Base-by-base conservation (phyloP, 2,329 filamentous ascomycete genomes). In the Seiridium unicorne region DNA sequence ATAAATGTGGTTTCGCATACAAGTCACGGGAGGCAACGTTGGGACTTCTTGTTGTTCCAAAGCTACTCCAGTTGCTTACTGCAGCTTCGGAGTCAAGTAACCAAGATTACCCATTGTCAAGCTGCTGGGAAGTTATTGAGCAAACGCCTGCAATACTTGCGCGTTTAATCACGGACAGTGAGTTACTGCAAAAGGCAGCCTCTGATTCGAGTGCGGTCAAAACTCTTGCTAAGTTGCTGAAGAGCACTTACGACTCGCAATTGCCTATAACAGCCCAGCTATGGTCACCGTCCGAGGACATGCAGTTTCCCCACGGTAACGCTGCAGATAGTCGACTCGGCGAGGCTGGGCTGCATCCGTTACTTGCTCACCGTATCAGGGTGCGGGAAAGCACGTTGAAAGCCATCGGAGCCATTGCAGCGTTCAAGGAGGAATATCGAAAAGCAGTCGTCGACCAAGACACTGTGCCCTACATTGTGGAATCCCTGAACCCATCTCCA, bases 361-460 rank as follows among this genome's bases (percentile, higher is more conserved):
- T 75, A 67, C 83, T 81, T 69, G 86, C 74, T 64, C 92, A 96
- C 73, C 86, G 88, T 32, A 88, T 93, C 73, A 89, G 83, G 66
- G 84, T 93, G 64, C 86, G 95, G 58, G 90, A 94, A 73, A 89
- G 85, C 55, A 85, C 88, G 1, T 77, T 98, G 18, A 88, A 89
- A 68, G 93, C 92, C 1, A 78, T 98, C 59, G 91, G 91, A n/a
- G 89, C 92, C 2, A 79, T 98, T 55, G 87, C 91, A 1, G 86
- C 91, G 3, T 89, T 89, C 66, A 92, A 93, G 68, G 93, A 98
- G 66, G 86, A 90, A 32, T 92, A 94, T 69, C 84, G 93, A 48
- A 96, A 96, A 70, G 83, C 84, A 0, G 84, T 98, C 51, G 90
- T 95, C 57, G 89, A 93, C 32, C 86, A 91, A 66, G 92, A 93